These are phyloP conservation scores for Wickerhamiella kazuoi DNA, from an alignment of 805 yeast species.

Conservation along the genomic window DNA sequence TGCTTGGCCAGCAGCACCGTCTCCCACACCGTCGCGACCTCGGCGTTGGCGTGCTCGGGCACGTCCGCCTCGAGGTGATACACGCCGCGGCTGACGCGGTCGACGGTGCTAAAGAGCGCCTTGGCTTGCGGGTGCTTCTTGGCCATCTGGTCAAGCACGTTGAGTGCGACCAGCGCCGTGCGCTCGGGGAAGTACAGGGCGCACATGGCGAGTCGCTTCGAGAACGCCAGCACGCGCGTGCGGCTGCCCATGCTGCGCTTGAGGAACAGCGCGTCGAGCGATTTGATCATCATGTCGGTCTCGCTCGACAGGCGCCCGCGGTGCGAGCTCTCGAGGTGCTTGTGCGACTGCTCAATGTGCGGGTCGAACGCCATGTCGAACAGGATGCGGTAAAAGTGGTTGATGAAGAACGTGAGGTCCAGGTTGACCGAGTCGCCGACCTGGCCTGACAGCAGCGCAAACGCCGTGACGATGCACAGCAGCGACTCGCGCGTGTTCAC, in stretches of 20 bases:
- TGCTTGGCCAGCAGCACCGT: conserved; percentile 60
- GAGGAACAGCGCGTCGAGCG: conserved; percentile 57
- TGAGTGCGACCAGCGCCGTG: conserved; percentile 57
- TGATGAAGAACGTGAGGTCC: conserved; percentile 67
- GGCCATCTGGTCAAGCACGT: conserved; percentile 59
- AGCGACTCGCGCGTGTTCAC: conserved; percentile 46
- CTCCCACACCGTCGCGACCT: conserved; percentile 86
- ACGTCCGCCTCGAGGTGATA: conserved; percentile 47
- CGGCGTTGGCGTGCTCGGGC: conserved; percentile 64
- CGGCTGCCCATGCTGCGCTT: conserved; percentile 33
- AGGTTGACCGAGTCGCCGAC: conserved; percentile 43
- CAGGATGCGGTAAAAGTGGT: conserved; percentile 51
- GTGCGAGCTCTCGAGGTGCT: conserved; percentile 62
- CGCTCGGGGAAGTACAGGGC: conserved; percentile 73
- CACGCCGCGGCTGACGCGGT: conserved; percentile 65
- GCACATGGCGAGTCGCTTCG: conserved; percentile 57
- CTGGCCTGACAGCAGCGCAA: conserved; percentile 65
- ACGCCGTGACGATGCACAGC: conserved; percentile 76
- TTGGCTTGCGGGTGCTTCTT: conserved; percentile 53
- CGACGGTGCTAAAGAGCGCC: conserved; percentile 75
- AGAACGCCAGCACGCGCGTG: conserved; percentile 35
- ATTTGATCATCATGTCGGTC: conserved; percentile 61
- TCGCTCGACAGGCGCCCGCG: conserved; percentile 59
- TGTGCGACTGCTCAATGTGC: conserved; percentile 73
- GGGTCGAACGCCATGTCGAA: conserved; percentile 58